phyloP scores from a whole-genome alignment of 2,329 filamentous ascomycete genomes.

The Dothistroma pini region DNA sequence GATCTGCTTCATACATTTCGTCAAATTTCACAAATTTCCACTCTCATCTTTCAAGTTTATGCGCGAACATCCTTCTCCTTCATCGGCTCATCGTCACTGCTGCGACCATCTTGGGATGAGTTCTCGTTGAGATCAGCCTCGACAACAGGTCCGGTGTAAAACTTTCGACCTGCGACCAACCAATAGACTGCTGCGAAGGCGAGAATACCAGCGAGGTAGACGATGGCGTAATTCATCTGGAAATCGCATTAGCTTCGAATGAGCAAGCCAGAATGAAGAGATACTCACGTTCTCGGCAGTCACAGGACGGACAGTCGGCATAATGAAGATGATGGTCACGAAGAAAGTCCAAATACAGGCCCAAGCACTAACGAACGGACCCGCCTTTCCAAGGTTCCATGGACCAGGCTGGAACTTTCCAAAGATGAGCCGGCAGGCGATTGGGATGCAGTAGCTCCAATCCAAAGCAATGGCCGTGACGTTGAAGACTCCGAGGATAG shows the following conservation, averaged over 20 bases:
- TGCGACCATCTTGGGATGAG: slow-evolving; percentile 6
- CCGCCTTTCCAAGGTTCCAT: slow-evolving; percentile 50
- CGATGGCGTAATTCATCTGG: slow-evolving; percentile 56
- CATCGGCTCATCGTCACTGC: slow-evolving; percentile 19
- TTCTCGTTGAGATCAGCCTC: slow-evolving; percentile 31
- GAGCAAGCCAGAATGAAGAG: neutral
- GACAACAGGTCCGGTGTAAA: slow-evolving; percentile 48
- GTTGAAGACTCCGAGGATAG: slow-evolving; percentile 54
- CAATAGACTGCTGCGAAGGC: slow-evolving; percentile 45
- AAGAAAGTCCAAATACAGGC: slow-evolving; percentile 53
- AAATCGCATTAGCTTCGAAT: neutral
- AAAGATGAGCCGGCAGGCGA: slow-evolving; percentile 51
- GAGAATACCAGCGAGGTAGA: slow-evolving; percentile 48
- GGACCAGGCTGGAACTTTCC: slow-evolving; percentile 50
- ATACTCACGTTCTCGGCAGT: slow-evolving; percentile 42
- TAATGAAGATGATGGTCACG: slow-evolving; percentile 53
- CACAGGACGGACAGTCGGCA: slow-evolving; percentile 50
- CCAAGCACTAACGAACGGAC: slow-evolving; percentile 41
- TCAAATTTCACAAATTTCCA: too few relatives aligned
- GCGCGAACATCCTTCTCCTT: neutral
- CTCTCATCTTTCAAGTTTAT: neutral
- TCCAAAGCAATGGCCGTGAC: slow-evolving; percentile 54
- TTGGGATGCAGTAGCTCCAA: slow-evolving; percentile 56
- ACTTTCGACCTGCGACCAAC: slow-evolving; percentile 44
- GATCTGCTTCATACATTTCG: neutral